Conservation (phyloP, 331 rosid species). For the Stylosanthes scabra region DNA sequence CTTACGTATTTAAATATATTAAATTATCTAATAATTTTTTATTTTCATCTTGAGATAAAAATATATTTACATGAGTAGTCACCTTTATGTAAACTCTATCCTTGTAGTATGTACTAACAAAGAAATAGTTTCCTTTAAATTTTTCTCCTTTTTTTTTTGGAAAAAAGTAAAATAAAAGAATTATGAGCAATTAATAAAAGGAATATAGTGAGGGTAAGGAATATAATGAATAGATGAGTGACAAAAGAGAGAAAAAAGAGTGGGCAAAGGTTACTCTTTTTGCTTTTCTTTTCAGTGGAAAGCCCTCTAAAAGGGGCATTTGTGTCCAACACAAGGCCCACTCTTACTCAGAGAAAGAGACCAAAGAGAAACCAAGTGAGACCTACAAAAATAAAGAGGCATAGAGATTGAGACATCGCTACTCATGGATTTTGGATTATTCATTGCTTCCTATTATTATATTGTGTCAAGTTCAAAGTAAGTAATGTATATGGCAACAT, state of each 20-base stretch:
- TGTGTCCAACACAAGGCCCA: constrained; percentile 16
- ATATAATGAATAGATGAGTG: background rate
- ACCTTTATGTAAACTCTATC: too few relatives aligned
- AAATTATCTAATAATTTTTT: too few relatives aligned
- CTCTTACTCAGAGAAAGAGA: constrained; percentile 16
- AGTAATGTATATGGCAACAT: too few relatives aligned
- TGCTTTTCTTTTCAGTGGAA: constrained; percentile 17
- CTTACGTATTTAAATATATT: too few relatives aligned
- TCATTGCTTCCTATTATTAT: too few relatives aligned
- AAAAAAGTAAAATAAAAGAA: background rate
- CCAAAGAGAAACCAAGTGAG: background rate
- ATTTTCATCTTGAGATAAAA: too few relatives aligned
- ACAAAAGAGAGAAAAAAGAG: constrained; percentile 13
- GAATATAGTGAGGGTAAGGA: background rate
- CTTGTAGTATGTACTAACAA: background rate
- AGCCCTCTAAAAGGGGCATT: background rate
- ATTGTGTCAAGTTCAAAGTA: too few relatives aligned
- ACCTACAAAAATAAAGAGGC: background rate
- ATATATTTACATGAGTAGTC: too few relatives aligned
- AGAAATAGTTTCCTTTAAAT: background rate
- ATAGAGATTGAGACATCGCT: background rate
- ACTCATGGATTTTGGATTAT: too few relatives aligned
- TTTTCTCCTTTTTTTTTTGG: background rate
- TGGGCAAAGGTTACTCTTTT: constrained; percentile 22
- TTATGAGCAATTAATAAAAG: background rate